Evolutionary conservation across 2,329 filamentous ascomycete species (phyloP), one percentile per base, ranked within the genome.

Genomic region (Exophiala mesophila): DNA sequence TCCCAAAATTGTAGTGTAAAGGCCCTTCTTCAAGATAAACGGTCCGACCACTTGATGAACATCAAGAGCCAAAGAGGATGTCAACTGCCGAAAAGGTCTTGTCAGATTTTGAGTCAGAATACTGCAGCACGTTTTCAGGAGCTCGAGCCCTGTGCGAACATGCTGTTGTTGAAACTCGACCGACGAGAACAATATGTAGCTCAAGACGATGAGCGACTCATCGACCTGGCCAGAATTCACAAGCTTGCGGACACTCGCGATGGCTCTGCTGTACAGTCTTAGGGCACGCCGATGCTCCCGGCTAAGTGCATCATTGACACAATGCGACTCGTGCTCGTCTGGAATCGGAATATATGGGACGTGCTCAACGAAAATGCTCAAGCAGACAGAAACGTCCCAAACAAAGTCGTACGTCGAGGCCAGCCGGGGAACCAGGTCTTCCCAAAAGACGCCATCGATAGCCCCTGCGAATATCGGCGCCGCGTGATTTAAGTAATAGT

Each of bases 81-180:
- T 31, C n/a, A 30, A 39, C 13, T 21, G 31, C 29, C 12, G 17
- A 24, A n/a, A 4, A 18, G 24, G 26, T 12, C 35, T 37, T 24
- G 29, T 29, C 8, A 48, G 35, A 34, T 40, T 47, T 5, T 30
- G 21, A n/a, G 19, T 38, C 19, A 47, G 33, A 19, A 48, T 37
- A 10, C 29, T 19, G 28, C 30, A 45, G 23, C 38, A 40, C 24
- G 10, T 33, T 31, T 39, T 38, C 19, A 53, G 16, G 17, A 50
- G 20, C 9, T 41, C 35, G 10, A n/a, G 36, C 16, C 44, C 50
- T 17, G 41, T 39, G 8, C 36, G 33, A 24, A 46, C 30, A 29
- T 53, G 45, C 28, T 41, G 20, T 39, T 53, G 50, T 18, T 53
- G 50, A 26, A 45, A 47, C 36, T 53, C 50, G 21, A 45, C 44